phyloP scores from a whole-genome alignment of 768 basidiomycete genomes.

The Russula abietina region DNA sequence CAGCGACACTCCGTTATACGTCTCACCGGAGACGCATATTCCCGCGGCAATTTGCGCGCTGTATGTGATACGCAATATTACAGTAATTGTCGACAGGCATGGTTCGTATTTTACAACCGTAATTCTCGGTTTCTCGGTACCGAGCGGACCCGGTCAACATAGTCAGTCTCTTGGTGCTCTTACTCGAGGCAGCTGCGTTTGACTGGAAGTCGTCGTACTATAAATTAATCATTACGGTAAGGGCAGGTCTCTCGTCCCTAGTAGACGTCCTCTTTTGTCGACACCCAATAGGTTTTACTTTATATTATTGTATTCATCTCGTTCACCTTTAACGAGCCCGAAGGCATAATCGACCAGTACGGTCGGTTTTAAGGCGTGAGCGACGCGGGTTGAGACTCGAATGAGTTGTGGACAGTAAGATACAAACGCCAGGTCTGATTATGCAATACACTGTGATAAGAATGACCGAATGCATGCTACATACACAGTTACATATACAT shows the following conservation, averaged over 20 bases:
- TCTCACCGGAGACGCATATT: conserved; percentile 36
- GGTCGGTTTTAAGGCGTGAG: neutral
- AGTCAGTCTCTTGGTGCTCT: conserved; percentile 25
- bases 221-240: neutral
- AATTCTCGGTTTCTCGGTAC: conserved; percentile 5
- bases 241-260: neutral
- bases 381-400: neutral
- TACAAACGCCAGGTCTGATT: no score
- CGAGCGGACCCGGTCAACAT: conserved; percentile 10
- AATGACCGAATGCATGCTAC: no score
- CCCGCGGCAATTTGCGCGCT: conserved; percentile 39
- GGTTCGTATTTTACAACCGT: conserved; percentile 19
- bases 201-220: neutral
- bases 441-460: no score
- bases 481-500: no score
- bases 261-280: neutral
- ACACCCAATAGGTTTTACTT: neutral
- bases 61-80: conserved; percentile 32
- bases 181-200: conserved; percentile 22
- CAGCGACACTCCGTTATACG: conserved; percentile 51
- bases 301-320: neutral
- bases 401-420: no score
- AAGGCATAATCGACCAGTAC: neutral
- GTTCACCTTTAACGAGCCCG: neutral
- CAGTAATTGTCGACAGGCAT: conserved; percentile 36